Base-by-base conservation (phyloP, 73 alveolate genomes). In the Paramecium tetraurelia region DNA sequence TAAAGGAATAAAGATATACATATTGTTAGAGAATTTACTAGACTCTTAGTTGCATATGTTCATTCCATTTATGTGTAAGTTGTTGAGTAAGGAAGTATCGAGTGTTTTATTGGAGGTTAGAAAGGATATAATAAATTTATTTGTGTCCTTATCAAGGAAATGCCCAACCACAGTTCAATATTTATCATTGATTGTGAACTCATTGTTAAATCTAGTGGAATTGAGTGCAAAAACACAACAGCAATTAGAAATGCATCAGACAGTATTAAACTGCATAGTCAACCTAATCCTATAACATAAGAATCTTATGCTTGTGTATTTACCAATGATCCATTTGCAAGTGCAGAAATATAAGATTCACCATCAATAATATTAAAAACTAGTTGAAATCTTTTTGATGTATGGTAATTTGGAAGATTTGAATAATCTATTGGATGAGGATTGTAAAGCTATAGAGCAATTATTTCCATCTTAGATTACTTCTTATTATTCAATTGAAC, bases 361-460 rank as follows among this genome's bases (percentile, higher is more conserved):
- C 20, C 94, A 89, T 50, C 12, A 70, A 41, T 36, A 77, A 44
- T 89, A 89, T 83, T 14, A 89, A 44, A 89, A 89, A 29, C 43
- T 77, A 21, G 94, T 89, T 12, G 94, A 89, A 31, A 71, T 89
- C 75, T 89, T 89, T 40, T 89, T 89, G 20, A 69, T 70, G 75
- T 44, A 89, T 70, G 94, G 94, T 1, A 89, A 89, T 89, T 72
- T 89, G 27, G 94, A 89, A 20, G 94, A 89, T 71, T 77, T 89
- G 6, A 46, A 58, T n/a, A 70, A 53, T 41, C 53, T 70, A 11
- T 70, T 89, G n/a, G 94, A 89, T 43, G 85, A 33, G 29, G 94
- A 70, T 70, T 46, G 57, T 29, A 63, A 20, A 29, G 80, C 88
- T 2, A 70, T 87, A 11, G 57, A 68, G 22, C 24, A 24, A 72